Evolutionary conservation across 1,284 basidiomycete species (phyloP), one percentile per base, ranked within the genome.

Genomic region (Peniophora sp.): DNA sequence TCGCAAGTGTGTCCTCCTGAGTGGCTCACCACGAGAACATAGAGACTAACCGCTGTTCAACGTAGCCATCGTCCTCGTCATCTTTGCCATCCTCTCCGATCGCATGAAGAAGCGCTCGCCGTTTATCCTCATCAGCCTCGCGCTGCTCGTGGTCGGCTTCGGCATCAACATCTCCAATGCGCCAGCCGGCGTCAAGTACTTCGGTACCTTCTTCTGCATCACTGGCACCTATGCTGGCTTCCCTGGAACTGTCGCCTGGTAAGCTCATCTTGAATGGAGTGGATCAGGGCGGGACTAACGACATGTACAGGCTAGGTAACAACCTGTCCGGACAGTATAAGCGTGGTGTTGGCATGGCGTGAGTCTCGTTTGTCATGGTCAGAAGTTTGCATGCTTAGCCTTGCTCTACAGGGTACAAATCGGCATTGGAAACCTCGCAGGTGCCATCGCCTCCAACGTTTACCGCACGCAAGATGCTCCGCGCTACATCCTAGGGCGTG

Each of bases 201-300:
- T 85, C 56, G 83, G 82, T 1, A 81, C 77, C 0, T 87, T 79
- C 69, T 72, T 82, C 50, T 73, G 75, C 48, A 81, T 84, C 12
- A 68, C 70, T 0, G 84, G 84, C 16, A 69, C 71, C 39, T 87
- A 87, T 55, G 74, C 75, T 2, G 70, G 74, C 0, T 76, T 83
- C 61, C 84, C 84, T 2, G 81, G 80, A 16, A 65, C 84, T 3
- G 72, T 86, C 10, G 73, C 81, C 17, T 89, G 86, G 85, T 84
- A 51, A 2, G 73, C 58, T 19, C 12, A 22, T 32, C 2, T 22
- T 9, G 9, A 52, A 19, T 19, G 16, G 3, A 34, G 19, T 19
- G 12, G 17, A 9, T 5, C 16, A 2, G 25, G n/a, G 36, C 24
- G 22, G 46, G 39, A 24, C 45, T 39, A 12, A 59, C 11, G 17